phyloP scores from a whole-genome alignment of 768 basidiomycete genomes.

The Sporobolomyces roseus region DNA sequence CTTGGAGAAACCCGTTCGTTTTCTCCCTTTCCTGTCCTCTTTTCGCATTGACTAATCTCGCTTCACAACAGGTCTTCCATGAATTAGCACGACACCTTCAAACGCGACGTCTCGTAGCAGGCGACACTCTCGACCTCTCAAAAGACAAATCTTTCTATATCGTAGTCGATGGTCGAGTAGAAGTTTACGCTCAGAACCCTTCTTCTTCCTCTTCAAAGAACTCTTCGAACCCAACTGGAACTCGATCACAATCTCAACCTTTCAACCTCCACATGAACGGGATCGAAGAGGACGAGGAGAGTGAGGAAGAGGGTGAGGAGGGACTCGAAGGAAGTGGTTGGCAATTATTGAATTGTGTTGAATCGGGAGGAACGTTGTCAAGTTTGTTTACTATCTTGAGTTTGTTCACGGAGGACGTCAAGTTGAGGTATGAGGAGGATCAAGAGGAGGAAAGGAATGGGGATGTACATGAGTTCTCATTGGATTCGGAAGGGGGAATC shows the following conservation, averaged over 20 bases:
- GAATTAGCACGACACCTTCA: slow-evolving; percentile 94
- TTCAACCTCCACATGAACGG: neutral
- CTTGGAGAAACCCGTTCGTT: slow-evolving; percentile 84
- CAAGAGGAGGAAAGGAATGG: neutral
- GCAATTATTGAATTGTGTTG: slow-evolving; percentile 92
- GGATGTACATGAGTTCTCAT: no score
- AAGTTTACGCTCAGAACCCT: slow-evolving; percentile 72
- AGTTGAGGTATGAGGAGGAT: slow-evolving; percentile 71
- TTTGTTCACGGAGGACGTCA: slow-evolving; percentile 78
- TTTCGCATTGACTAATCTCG: neutral
- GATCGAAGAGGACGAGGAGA: no score
- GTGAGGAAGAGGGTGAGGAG: slow-evolving; percentile 76
- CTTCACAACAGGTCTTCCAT: slow-evolving; percentile 77
- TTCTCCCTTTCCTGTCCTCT: neutral
- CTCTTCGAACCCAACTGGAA: neutral
- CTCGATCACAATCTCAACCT: neutral
- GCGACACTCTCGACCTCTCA: slow-evolving; percentile 85
- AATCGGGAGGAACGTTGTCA: slow-evolving; percentile 88
- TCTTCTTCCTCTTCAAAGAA: neutral
- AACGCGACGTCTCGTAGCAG: slow-evolving; percentile 89
- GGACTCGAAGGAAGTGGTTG: slow-evolving; percentile 93
- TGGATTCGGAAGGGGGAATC: neutral
- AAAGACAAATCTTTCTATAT: slow-evolving; percentile 95
- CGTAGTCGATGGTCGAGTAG: slow-evolving; percentile 94
- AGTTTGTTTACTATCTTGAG: slow-evolving; percentile 95